These are phyloP conservation scores for Dittrichia graveolens DNA, from an alignment of 129 eudicot species.

Conservation along the genomic window DNA sequence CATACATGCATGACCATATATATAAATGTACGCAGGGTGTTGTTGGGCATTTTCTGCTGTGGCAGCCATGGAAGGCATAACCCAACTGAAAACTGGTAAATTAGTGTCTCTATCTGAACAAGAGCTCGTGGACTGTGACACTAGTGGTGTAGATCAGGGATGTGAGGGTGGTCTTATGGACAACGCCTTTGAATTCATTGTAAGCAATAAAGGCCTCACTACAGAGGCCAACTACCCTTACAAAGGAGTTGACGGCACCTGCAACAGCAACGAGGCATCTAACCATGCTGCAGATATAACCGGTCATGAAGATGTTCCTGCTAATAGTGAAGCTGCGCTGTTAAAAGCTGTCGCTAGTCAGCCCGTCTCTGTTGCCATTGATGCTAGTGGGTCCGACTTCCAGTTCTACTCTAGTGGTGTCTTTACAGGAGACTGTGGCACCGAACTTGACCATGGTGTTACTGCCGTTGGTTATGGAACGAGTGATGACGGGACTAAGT, in stretches of 20 bases:
- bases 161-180: constrained; percentile 30
- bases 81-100: constrained; percentile 21
- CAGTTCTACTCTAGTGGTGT: constrained; percentile 31
- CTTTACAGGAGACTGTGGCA: constrained; percentile 29
- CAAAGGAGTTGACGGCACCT: constrained; percentile 22
- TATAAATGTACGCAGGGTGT: constrained; percentile 2
- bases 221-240: constrained; percentile 29
- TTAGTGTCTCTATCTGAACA: constrained; percentile 19
- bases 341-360: constrained; percentile 32
- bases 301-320: constrained; percentile 31
- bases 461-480: constrained; percentile 27
- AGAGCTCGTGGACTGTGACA: constrained; percentile 33
- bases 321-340: constrained; percentile 32
- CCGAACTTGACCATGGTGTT: constrained; percentile 31
- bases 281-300: constrained; percentile 30
- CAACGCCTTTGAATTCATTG: constrained; percentile 25
- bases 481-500: constrained; percentile 25
- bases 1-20: no score
- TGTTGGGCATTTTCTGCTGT: constrained; percentile 37
- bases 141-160: constrained; percentile 20
- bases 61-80: constrained; percentile 27
- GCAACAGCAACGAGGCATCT: constrained; percentile 10
- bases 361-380: constrained; percentile 35
- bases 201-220: constrained; percentile 12
- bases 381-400: constrained; percentile 35